Evolutionary conservation across 257 asterid genomes (phyloP).

Genomic region (Solanum pimpinellifolium): DNA sequence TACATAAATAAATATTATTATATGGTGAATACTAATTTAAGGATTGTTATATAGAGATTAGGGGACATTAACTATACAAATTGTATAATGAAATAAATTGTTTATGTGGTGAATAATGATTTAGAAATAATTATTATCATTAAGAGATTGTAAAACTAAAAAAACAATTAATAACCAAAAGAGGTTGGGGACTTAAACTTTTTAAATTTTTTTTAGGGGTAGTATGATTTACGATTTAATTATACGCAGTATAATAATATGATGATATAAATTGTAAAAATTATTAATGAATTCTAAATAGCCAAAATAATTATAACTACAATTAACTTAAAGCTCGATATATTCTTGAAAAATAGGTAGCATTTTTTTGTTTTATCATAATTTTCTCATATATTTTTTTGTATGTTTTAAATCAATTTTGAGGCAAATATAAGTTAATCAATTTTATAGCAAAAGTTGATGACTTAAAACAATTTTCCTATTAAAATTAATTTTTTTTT

Average conservation of each 20-base stretch:
- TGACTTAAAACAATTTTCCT: not conserved
- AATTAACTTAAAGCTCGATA: not conserved
- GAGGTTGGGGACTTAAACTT: too few species aligned
- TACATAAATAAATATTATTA: not conserved
- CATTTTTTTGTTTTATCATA: not conserved
- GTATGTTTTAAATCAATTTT: not conserved
- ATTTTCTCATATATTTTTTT: not conserved
- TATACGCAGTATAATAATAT: too few species aligned
- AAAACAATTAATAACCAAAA: not conserved
- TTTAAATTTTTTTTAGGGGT: not conserved
- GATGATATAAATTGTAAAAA: not conserved
- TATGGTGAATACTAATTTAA: not conserved
- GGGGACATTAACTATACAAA: not conserved
- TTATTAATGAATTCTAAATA: not conserved
- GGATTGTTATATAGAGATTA: not conserved
- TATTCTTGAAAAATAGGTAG: not conserved
- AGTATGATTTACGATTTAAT: too few species aligned
- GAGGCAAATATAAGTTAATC: not conserved
- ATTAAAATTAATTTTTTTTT: not conserved
- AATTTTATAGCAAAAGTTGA: not conserved
- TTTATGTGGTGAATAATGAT: not conserved
- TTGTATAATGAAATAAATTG: not conserved
- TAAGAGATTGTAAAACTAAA: too few species aligned
- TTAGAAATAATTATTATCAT: too few species aligned
- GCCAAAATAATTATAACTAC: not conserved